Evolutionary conservation across 768 basidiomycete genomes (phyloP).

Genomic region (Serendipita sp.): DNA sequence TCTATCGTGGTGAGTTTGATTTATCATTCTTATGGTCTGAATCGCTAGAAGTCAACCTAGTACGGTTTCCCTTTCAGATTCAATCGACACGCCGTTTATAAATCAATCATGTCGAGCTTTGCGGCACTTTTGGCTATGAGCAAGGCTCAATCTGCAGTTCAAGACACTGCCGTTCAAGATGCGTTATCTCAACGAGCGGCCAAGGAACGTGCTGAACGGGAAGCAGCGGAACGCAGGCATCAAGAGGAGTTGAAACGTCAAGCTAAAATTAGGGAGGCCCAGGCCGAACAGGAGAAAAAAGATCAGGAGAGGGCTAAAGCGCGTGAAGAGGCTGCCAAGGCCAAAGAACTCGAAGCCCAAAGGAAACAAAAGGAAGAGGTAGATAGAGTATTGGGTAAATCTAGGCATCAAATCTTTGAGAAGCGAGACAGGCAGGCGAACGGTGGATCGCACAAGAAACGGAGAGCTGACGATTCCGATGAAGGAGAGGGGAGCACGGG

Average conservation of each 20-base stretch:
- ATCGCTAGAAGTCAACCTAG: background rate
- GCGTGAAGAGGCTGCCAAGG: slow-evolving; percentile 8
- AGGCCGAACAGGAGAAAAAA: slow-evolving; percentile 11
- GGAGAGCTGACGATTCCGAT: background rate
- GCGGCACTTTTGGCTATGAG: slow-evolving; percentile 8
- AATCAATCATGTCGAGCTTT: slow-evolving; percentile 7
- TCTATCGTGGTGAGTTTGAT: background rate
- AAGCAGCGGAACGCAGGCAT: background rate
- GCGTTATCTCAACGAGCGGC: slow-evolving; percentile 8
- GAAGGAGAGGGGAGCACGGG: background rate
- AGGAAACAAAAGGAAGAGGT: slow-evolving; percentile 9
- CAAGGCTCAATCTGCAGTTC: slow-evolving; percentile 9
- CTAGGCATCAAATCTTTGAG: slow-evolving; percentile 5
- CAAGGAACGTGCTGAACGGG: slow-evolving; percentile 8
- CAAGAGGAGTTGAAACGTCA: slow-evolving; percentile 8
- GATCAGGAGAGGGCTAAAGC: slow-evolving; percentile 10
- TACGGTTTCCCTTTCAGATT: background rate
- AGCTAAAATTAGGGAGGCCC: slow-evolving; percentile 9
- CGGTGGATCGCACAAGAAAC: background rate
- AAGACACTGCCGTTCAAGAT: slow-evolving; percentile 8
- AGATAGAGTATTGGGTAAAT: background rate
- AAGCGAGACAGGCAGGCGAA: background rate
- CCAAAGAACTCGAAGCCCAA: slow-evolving; percentile 8
- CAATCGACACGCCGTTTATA: background rate
- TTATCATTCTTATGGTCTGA: background rate